Evolutionary conservation across 2,329 filamentous ascomycete genomes (phyloP), one percentile per base, ranked within the genome.

Genomic region (Zasmidium citrigriseum): DNA sequence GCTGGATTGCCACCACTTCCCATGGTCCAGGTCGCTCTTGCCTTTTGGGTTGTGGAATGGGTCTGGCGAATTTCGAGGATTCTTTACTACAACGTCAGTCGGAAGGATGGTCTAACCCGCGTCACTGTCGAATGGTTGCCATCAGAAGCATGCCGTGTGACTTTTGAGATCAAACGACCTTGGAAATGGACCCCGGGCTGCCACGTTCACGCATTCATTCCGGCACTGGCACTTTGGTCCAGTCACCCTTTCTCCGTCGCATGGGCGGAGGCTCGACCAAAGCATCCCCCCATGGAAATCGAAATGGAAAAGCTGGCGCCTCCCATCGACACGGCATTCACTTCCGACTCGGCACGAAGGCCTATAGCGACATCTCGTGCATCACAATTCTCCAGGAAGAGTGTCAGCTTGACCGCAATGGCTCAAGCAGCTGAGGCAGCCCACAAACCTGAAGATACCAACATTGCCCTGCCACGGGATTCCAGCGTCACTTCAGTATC

Each of bases 11-110:
- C 89, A 3, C 89, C 93, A 70, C 79, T 89, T 47, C 81, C 86
- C 1, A 96, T 89, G 81, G 82, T 96, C 67, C 80, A 91, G 61
- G 84, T 87, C 29, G 83, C 92, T 58, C 80, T 96, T 64, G 70
- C 83, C n/a, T 76, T 96, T 44, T 99, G 93, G 93, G 82, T 83
- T 38, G 76, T 81, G 5, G 93, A 97, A 68, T 80, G 80, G 59
- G 61, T 76, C 25, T 73, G 74, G 64, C 79, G 85, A 29, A 66
- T 82, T 20, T 57, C 72, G 23, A 78, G 81, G 22, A 77, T 86
- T 24, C 24, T 78, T 45, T 82, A 82, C 69, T 78, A 84, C 72
- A 86, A 85, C 67, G 67, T 82, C 60, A 82, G 80, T 44, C 70
- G 78, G 46, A 76, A 75, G 60, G 70, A 75, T 23, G 79, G 80